These are phyloP conservation scores for Trichomonas tenax DNA, from an alignment of 208 protist genomes.

Conservation along the genomic window DNA sequence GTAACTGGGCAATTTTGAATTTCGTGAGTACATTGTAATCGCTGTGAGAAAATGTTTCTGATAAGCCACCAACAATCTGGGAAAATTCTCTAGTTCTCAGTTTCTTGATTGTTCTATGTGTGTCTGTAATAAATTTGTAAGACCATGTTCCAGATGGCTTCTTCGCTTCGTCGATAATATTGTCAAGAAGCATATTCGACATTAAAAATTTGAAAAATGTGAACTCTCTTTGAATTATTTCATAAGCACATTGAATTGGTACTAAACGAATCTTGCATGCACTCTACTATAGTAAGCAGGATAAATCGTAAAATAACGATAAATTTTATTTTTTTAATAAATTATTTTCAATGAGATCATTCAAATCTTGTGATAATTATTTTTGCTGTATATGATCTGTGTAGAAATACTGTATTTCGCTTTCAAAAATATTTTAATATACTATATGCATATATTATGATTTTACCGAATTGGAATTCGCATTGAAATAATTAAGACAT, in stretches of 20 bases:
- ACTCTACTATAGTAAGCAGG: too few species aligned
- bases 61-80: neutral
- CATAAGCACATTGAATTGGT: neutral
- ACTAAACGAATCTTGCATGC: too few species aligned
- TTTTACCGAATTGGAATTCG: too few species aligned
- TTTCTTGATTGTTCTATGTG: neutral
- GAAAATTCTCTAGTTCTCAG: neutral
- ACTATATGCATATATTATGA: too few species aligned
- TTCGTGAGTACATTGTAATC: neutral
- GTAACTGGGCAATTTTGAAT: neutral
- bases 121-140: neutral
- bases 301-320: too few species aligned
- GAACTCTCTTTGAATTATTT: neutral
- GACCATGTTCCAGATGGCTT: neutral
- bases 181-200: neutral
- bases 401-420: too few species aligned
- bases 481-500: too few species aligned
- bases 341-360: too few species aligned
- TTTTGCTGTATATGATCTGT: too few species aligned
- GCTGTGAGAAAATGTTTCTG: neutral
- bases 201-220: neutral
- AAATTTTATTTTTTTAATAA: too few species aligned
- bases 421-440: too few species aligned
- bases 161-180: neutral
- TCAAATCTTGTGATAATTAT: too few species aligned